Conservation (phyloP, 441 rosid genomes). For the Erodium texanum region DNA sequence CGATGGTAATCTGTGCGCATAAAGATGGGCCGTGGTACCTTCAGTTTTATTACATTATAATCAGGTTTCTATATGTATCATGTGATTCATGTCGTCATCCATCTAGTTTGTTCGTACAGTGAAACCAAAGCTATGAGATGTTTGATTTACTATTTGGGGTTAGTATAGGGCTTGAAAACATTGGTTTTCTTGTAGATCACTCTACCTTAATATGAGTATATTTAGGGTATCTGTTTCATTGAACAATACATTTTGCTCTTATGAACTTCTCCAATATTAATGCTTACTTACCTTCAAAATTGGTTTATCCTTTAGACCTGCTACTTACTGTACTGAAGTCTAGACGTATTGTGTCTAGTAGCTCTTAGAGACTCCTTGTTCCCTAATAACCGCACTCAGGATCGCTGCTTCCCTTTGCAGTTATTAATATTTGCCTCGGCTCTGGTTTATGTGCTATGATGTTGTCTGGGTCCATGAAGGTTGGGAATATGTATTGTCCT, state of each 20-base stretch:
- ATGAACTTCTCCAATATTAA: not conserved
- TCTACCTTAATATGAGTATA: not conserved
- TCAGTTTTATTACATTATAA: not conserved
- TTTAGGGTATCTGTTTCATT: not conserved
- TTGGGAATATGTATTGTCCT: not conserved
- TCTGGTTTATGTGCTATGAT: not conserved
- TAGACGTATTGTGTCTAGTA: not conserved
- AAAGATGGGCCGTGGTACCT: not conserved
- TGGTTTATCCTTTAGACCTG: not conserved
- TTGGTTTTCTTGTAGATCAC: not conserved
- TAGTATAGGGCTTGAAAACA: not conserved
- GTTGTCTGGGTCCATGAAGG: not conserved
- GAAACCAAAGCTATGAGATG: not conserved
- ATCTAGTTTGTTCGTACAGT: not conserved
- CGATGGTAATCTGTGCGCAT: not conserved
- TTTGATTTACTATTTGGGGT: not conserved
- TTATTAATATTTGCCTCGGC: not conserved
- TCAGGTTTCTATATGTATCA: not conserved
- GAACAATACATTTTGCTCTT: not conserved
- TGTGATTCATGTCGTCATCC: not conserved
- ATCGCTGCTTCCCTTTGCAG: not conserved
- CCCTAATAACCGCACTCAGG: not conserved
- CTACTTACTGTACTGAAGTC: not conserved
- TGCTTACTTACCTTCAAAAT: not conserved
- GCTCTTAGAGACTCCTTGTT: not conserved